Evolutionary conservation across 495 filamentous ascomycete genomes (phyloP).

Genomic region (Penicillium simplicissimum): DNA sequence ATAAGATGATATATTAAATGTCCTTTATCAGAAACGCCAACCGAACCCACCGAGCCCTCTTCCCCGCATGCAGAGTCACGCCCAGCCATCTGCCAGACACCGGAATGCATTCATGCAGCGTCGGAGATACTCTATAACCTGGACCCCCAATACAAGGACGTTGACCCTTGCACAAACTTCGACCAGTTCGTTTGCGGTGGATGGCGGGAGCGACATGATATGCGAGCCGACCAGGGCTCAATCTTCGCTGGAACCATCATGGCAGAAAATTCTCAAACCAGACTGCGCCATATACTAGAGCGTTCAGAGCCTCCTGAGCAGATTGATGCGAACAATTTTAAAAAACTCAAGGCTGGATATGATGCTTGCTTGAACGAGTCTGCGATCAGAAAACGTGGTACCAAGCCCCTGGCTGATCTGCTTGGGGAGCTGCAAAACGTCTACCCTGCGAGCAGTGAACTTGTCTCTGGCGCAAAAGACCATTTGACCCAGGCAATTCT

Average conservation of each 20-base stretch:
- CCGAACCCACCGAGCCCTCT: constrained; percentile 3
- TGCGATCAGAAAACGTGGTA: constrained; percentile 53
- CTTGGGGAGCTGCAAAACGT: constrained; percentile 53
- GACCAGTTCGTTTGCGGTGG: constrained; percentile 70
- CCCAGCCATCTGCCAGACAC: constrained; percentile 51
- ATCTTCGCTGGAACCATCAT: constrained; percentile 61
- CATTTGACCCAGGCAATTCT: constrained; percentile 53
- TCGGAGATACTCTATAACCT: constrained; percentile 68
- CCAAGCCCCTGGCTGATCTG: constrained; percentile 51
- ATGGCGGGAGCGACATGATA: constrained; percentile 63
- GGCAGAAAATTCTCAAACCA: constrained; percentile 56
- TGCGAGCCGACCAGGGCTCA: constrained; percentile 64
- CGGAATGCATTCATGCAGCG: constrained; percentile 67
- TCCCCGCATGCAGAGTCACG: constrained; percentile 22
- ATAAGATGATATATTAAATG: neutral
- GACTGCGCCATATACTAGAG: constrained; percentile 65
- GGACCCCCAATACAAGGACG: constrained; percentile 59
- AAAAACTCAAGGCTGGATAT: constrained; percentile 64
- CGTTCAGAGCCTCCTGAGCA: constrained; percentile 51
- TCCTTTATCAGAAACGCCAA: neutral
- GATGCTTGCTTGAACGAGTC: constrained; percentile 64
- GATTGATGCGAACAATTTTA: constrained; percentile 62
- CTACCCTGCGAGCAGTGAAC: constrained; percentile 51
- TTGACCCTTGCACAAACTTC: constrained; percentile 71
- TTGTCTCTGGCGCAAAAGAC: constrained; percentile 35